A percentile compares a stretch with the other conserved stretches of the same genome.
phyloP scores from a whole-genome alignment of 2,329 filamentous ascomycete genomes.

The Colletotrichum musicola region DNA sequence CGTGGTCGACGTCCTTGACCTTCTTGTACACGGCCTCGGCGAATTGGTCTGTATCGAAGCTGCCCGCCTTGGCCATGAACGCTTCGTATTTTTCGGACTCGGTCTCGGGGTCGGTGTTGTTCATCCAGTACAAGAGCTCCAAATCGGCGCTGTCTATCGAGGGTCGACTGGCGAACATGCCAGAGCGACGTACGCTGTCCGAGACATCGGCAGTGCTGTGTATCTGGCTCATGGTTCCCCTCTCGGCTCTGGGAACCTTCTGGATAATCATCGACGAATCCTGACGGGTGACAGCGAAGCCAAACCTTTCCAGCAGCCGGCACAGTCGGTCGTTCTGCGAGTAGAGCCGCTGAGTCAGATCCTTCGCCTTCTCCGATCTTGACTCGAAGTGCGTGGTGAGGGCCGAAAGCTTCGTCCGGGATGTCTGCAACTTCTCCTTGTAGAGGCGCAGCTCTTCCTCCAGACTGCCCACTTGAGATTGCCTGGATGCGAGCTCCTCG shows the following conservation, averaged over 20 bases:
- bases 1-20: conserved; percentile 92
- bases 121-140: conserved; percentile 85
- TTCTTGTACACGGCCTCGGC: conserved; percentile 88
- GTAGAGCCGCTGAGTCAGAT: conserved; percentile 86
- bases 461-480: conserved; percentile 80
- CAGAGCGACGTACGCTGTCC: conserved; percentile 68
- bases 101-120: conserved; percentile 71
- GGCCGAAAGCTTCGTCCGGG: conserved; percentile 64
- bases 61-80: conserved; percentile 79
- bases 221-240: conserved; percentile 56
- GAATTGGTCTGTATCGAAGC: conserved; percentile 87
- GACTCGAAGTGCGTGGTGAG: conserved; percentile 73
- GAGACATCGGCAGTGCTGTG: conserved; percentile 71
- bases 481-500: conserved; percentile 79
- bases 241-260: conserved; percentile 73
- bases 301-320: conserved; percentile 86
- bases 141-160: conserved; percentile 75
- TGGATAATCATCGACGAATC: conserved; percentile 81
- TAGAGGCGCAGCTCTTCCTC: conserved; percentile 80
- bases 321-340: conserved; percentile 86
- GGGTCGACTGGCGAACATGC: conserved; percentile 64
- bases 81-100: conserved; percentile 81
- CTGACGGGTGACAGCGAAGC: conserved; percentile 83
- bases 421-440: conserved; percentile 72
- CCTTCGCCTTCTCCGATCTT: conserved; percentile 80